A percentile compares a stretch with the other conserved stretches of the same genome.
Conservation (phyloP, 345 rosid species). For the Gossypium rotundifolium region DNA sequence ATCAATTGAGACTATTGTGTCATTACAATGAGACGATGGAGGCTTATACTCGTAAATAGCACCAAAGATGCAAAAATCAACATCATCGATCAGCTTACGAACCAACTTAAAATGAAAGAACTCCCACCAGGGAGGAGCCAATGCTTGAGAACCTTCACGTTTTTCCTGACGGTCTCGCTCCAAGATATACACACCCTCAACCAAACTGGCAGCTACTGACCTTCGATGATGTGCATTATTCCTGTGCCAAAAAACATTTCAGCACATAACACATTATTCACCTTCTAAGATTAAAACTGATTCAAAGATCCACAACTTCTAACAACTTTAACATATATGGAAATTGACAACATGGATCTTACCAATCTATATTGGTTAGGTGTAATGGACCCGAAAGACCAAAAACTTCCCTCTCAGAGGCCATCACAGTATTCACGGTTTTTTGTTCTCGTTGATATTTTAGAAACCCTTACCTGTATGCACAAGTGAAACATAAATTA, state of each 20-base stretch:
- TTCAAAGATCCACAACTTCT: neutral
- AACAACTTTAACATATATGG: neutral
- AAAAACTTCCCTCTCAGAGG: slow-evolving; percentile 44
- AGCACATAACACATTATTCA: neutral
- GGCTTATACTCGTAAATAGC: slow-evolving; percentile 70
- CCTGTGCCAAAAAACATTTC: slow-evolving; percentile 35
- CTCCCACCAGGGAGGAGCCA: slow-evolving; percentile 86
- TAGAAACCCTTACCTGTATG: slow-evolving; percentile 10
- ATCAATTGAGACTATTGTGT: slow-evolving; percentile 20
- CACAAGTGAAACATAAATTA: neutral
- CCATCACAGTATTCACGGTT: slow-evolving; percentile 17
- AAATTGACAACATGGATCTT: neutral
- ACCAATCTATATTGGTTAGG: slow-evolving; percentile 44
- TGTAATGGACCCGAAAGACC: slow-evolving; percentile 42
- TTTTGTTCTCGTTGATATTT: slow-evolving; percentile 8
- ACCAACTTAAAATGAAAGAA: slow-evolving; percentile 58
- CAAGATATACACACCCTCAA: slow-evolving; percentile 69
- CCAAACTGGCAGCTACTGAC: slow-evolving; percentile 74
- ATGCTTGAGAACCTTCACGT: slow-evolving; percentile 52
- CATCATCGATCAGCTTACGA: slow-evolving; percentile 60
- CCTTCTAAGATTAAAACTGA: neutral
- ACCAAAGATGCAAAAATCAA: slow-evolving; percentile 71
- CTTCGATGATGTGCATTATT: slow-evolving; percentile 55
- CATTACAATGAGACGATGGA: slow-evolving; percentile 21
- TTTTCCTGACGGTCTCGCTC: slow-evolving; percentile 88